Evolutionary conservation across 169 alveolate species (phyloP).

Genomic region (Perkinsus marinus): DNA sequence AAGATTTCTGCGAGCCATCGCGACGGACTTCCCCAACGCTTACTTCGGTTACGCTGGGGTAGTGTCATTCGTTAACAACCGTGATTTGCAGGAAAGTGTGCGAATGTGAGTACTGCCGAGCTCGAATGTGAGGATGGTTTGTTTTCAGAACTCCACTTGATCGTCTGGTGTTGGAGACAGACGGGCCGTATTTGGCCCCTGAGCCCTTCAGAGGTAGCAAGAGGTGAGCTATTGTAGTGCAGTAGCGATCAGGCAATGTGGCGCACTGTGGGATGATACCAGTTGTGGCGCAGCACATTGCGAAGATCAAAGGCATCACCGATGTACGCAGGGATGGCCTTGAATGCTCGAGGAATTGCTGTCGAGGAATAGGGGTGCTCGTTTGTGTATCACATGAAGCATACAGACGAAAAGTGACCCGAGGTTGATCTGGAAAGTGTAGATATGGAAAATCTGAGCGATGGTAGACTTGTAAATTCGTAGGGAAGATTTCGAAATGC

Average conservation of each 20-base stretch:
- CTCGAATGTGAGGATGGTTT: not conserved
- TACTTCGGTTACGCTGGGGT: not conserved
- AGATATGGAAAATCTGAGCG: too few species aligned
- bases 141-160: not conserved
- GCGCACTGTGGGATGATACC: not conserved
- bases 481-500: too few species aligned
- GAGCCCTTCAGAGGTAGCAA: not conserved
- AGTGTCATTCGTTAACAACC: not conserved
- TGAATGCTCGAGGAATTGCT: too few species aligned
- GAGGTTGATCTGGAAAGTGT: too few species aligned
- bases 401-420: too few species aligned
- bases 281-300: not conserved
- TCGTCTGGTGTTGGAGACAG: not conserved
- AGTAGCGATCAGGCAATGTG: not conserved
- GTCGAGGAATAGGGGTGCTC: too few species aligned
- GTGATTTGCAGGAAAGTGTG: not conserved
- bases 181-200: not conserved
- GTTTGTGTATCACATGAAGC: too few species aligned
- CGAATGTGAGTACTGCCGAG: not conserved
- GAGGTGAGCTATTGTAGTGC: too few species aligned
- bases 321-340: not conserved
- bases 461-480: too few species aligned
- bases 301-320: not conserved
- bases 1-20: not conserved
- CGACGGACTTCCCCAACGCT: not conserved